Conservation (phyloP, 805 yeast genomes). For the Hanseniaspora thailandica region DNA sequence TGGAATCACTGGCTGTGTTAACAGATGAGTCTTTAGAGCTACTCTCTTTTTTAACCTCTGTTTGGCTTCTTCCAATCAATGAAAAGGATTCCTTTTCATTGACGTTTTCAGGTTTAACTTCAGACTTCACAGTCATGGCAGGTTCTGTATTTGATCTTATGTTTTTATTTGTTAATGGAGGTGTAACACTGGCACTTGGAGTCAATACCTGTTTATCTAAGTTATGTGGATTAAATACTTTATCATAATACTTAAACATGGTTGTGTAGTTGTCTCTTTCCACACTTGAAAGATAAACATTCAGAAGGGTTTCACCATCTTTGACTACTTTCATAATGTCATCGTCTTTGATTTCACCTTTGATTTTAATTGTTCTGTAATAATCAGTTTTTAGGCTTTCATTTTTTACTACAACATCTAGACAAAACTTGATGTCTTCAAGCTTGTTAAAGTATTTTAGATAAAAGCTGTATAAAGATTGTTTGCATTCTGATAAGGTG, state of each 20-base stretch:
- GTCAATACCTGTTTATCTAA: neutral
- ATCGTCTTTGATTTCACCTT: neutral
- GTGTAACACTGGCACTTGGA: neutral
- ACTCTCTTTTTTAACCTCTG: neutral
- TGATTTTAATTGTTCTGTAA: neutral
- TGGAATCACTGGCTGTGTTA: neutral
- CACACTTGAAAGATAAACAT: neutral
- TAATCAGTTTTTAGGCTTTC: neutral
- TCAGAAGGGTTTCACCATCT: neutral
- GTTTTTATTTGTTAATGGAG: neutral
- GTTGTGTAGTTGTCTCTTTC: neutral
- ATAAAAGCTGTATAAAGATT: constrained; percentile 1
- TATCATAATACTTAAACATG: neutral
- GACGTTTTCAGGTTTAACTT: neutral
- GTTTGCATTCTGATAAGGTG: neutral
- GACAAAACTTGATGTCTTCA: neutral
- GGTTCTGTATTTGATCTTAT: neutral
- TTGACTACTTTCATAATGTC: neutral
- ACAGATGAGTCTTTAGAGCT: neutral
- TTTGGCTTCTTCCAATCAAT: neutral
- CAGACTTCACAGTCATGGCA: neutral
- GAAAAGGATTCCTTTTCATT: neutral
- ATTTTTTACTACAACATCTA: neutral
- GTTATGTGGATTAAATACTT: neutral
- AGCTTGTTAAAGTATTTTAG: neutral